Base-by-base conservation (phyloP, 2,329 filamentous ascomycete species). In the Didymella segeticola region DNA sequence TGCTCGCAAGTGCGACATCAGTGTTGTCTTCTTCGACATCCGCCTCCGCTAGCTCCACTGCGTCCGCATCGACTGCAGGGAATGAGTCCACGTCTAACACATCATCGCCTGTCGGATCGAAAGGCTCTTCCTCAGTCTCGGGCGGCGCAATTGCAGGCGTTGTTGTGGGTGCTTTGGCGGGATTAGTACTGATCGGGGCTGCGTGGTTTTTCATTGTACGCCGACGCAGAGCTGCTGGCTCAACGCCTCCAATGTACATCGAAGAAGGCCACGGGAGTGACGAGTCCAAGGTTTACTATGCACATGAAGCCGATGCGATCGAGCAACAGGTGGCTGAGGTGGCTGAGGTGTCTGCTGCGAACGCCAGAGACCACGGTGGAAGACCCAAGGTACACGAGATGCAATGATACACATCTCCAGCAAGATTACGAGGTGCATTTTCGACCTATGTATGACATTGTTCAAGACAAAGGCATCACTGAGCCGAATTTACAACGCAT, bases 131-230 rank as follows among this genome's bases (percentile, higher is more conserved):
- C 7, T 22, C 27, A 26, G 23, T 52, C 10, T 41, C 42, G 11
- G 48, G 26, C 4, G 41, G 48, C 9, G 48, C 41, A 14, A 43
- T 46, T 19, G 48, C 48, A 11, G 48, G 48, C 4, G 33, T 45
- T 4, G 27, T 45, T 8, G 12, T 45, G 10, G 41, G 47, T n/a
- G 47, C 41, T 5, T 6, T 51, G 5, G 26, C 41, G 14, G 27
- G 23, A 11, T 6, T 51, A 14, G 27, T 12, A 5, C 29, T 51
- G 11, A 34, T 46, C 20, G 48, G 48, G n/a, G 29, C 34, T 14
- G 22, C 42, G 17, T 46, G 41, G 23, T 52, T 41, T 8, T 34
- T 41, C 7, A 7, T 52, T 19, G 42, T 34, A n/a, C 22, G 34
- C 14, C 34, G 42, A 27, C 42, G 17, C 23, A 20, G 29, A 4